Evolutionary conservation across 116 monocot species (phyloP).

Genomic region (Iris pallida): DNA sequence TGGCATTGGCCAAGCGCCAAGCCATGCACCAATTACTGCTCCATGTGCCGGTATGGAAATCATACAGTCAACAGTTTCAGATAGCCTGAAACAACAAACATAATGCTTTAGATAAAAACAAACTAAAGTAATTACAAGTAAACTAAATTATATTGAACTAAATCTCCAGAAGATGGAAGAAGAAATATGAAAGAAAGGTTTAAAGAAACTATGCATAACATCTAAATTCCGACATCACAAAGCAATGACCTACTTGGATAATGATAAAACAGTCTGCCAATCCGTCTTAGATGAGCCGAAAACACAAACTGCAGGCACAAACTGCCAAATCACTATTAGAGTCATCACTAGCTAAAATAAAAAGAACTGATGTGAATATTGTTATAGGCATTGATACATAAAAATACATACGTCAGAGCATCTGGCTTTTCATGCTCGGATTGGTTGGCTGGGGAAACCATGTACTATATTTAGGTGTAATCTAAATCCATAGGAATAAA

Average conservation of each 20-base stretch:
- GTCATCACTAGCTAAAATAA: not conserved
- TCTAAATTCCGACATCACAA: no score
- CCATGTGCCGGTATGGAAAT: slow-evolving; percentile 79
- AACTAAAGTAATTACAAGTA: not conserved
- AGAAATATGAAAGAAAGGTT: slow-evolving; percentile 1
- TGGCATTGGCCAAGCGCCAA: slow-evolving; percentile 99
- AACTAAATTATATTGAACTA: no score
- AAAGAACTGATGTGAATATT: not conserved
- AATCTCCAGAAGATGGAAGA: not conserved
- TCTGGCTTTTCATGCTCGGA: no score
- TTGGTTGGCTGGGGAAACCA: no score
- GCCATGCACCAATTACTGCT: slow-evolving; percentile 87
- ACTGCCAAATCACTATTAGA: slow-evolving; percentile 31
- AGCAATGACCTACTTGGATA: slow-evolving; percentile 49
- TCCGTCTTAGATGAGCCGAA: slow-evolving; percentile 67
- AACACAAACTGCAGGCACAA: slow-evolving; percentile 77
- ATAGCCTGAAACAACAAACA: slow-evolving; percentile 30
- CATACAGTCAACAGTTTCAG: slow-evolving; percentile 49
- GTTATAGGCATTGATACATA: no score
- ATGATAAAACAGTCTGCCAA: slow-evolving; percentile 60
- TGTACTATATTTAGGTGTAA: no score
- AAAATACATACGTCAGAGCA: no score
- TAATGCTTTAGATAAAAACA: not conserved
- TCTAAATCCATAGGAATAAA: no score
- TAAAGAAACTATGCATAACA: not conserved